These are phyloP conservation scores for Penicillium goetzii DNA, from an alignment of 495 filamentous ascomycete species.

Conservation along the genomic window DNA sequence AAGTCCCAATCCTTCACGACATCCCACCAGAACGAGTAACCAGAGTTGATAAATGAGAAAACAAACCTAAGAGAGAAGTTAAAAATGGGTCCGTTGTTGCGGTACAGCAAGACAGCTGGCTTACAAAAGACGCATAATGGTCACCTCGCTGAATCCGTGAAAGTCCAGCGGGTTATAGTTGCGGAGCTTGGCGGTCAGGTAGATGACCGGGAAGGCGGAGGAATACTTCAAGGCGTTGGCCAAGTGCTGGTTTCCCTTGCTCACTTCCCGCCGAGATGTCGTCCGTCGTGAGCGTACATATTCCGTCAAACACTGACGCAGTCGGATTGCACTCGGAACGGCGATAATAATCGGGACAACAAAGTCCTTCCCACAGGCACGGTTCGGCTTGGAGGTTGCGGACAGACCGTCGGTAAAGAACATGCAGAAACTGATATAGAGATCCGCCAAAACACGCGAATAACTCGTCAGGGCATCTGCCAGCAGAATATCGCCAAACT, in stretches of 20 bases:
- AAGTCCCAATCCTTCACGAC: conserved; percentile 96
- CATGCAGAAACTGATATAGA: conserved; percentile 91
- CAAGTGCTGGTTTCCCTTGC: conserved; percentile 80
- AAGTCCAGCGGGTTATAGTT: conserved; percentile 60
- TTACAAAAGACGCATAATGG: conserved; percentile 61
- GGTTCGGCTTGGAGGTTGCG: conserved; percentile 78
- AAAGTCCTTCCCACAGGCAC: conserved; percentile 74
- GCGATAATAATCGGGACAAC: conserved; percentile 80
- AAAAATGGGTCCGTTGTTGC: background rate
- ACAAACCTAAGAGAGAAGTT: conserved; percentile 47
- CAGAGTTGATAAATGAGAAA: conserved; percentile 75
- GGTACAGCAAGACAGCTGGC: background rate
- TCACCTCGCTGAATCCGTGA: conserved; percentile 58
- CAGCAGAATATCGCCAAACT: conserved; percentile 93
- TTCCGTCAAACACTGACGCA: conserved; percentile 92
- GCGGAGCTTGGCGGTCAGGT: conserved; percentile 73
- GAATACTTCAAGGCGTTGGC: conserved; percentile 93
- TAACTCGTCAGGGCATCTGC: conserved; percentile 95
- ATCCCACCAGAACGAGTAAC: conserved; percentile 98
- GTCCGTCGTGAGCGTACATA: conserved; percentile 69
- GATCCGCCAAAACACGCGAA: conserved; percentile 84
- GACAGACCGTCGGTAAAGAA: conserved; percentile 69
- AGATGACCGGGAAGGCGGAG: conserved; percentile 87
- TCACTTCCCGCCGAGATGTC: conserved; percentile 45
- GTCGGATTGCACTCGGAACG: conserved; percentile 79